Evolutionary conservation across 768 basidiomycete species (phyloP).

Genomic region (Lepiota brunneoincarnata): DNA sequence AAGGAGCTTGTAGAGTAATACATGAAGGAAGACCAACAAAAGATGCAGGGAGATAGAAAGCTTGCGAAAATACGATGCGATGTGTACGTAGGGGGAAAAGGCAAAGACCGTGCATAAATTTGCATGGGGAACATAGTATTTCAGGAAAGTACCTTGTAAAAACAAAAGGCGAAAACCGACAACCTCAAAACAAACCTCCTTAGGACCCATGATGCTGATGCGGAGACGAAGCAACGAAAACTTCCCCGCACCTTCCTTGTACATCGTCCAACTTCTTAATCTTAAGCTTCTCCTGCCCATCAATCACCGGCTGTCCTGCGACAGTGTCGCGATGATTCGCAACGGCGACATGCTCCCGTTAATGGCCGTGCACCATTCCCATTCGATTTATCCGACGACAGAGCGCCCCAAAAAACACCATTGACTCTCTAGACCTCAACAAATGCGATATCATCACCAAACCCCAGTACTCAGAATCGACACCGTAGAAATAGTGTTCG

Average conservation of each 20-base stretch:
- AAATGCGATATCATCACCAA: constrained; percentile 54
- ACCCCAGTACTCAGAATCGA: constrained; percentile 35
- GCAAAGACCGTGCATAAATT: too few species aligned
- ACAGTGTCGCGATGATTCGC: constrained; percentile 3
- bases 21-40: too few species aligned
- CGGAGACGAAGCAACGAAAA: constrained; percentile 60
- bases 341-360: constrained; percentile 26
- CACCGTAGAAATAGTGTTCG: constrained; percentile 35
- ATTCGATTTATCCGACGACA: constrained; percentile 67
- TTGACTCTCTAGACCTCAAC: constrained; percentile 78
- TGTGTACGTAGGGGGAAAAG: too few species aligned
- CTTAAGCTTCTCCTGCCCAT: constrained; percentile 59
- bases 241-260: constrained; percentile 86
- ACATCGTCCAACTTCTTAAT: constrained; percentile 79
- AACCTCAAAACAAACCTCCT: constrained; percentile 39
- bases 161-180: too few species aligned
- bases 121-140: too few species aligned
- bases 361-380: constrained; percentile 43
- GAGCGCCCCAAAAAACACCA: constrained; percentile 67
- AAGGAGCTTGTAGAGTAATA: too few species aligned
- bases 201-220: constrained; percentile 36
- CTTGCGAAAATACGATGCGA: too few species aligned
- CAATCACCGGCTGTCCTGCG: constrained; percentile 22
- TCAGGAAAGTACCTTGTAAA: not conserved
- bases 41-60: too few species aligned